Conservation (phyloP, 2,329 filamentous ascomycete species). For the Aspergillus niger region DNA sequence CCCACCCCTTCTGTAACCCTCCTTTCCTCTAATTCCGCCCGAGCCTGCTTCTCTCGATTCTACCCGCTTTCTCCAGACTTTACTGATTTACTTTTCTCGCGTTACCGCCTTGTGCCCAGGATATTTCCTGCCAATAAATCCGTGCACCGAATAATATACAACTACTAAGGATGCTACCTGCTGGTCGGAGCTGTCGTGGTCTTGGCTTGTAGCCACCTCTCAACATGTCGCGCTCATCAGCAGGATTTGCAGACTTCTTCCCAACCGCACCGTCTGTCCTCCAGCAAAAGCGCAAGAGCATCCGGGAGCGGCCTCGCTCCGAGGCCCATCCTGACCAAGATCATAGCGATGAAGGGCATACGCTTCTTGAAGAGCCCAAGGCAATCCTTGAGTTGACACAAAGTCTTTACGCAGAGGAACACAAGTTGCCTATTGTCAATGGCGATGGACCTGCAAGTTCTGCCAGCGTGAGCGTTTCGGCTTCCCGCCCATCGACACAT, state of each 20-base stretch:
- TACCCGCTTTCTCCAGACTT: constrained; percentile 3
- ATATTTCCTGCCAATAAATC: constrained; percentile 25
- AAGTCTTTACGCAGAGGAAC: constrained; percentile 16
- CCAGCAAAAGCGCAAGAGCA: constrained; percentile 51
- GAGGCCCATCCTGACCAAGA: constrained; percentile 43
- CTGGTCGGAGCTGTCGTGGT: constrained; percentile 33
- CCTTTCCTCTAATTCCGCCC: neutral
- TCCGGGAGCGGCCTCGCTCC: constrained; percentile 63
- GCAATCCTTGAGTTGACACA: constrained; percentile 14
- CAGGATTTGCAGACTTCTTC: constrained; percentile 85
- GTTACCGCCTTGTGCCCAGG: constrained; percentile 20
- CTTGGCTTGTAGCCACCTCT: constrained; percentile 47
- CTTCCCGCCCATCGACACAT: constrained; percentile 63
- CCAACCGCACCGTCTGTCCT: constrained; percentile 71
- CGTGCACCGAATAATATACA: constrained; percentile 21
- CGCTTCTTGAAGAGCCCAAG: constrained; percentile 14
- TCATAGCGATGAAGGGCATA: constrained; percentile 18
- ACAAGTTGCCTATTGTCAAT: constrained; percentile 49
- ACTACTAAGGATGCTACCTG: constrained; percentile 45
- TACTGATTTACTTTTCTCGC: constrained; percentile 5
- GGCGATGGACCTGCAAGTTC: constrained; percentile 73
- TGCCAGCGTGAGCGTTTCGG: constrained; percentile 69
- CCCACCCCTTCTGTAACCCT: neutral
- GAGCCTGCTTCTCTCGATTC: neutral
- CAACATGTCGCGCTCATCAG: constrained; percentile 78